Evolutionary conservation across 108 stramenopile genomes (phyloP), one percentile per base, ranked within the genome.

Genomic region (Cyclotella baltica): DNA sequence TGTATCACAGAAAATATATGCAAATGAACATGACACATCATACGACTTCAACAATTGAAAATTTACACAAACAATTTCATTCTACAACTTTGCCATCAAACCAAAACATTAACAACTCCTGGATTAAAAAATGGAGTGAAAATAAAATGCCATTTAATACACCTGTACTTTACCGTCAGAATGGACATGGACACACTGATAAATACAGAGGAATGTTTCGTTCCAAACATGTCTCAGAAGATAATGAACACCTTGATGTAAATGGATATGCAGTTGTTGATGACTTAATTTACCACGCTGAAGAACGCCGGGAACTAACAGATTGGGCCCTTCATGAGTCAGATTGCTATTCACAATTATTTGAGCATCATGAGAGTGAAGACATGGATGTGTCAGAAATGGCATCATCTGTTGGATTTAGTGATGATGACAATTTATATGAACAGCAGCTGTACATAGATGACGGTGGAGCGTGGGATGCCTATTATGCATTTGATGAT

Each of bases 401-500:
- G 30, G 15, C 55, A 25, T 58, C 56, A 61, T 55, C 67, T 25
- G 40, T 61, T 46, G 67, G 22, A 4, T 66, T 50, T 40, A 66
- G 75, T 33, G 51, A 66, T 59, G 64, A 68, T 35, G 43, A 67
- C 3, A 34, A 76, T 57, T 64, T 37, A 29, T 38, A 65, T 13
- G 58, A 76, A 61, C 33, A 57, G 28, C 75, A 61, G 40, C 75
- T 65, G 6, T 56, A 70, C 68, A 75, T 69, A 25, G 43, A 62
- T 23, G 78, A 84, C 55, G 88, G 85, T 65, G 84, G 74, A 20
- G 81, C 73, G n/a, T 62, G 69, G 28, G 84, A 83, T 56, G 56
- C 59, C 9, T 88, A 90, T 62, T 88, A 83, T 61, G 73, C 88
- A 27, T 78, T 78, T 56, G 90, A 91, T 64, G 86, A 85, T 70